Base-by-base conservation (phyloP, 1,284 basidiomycete species). In the Apiotrichum sp. region DNA sequence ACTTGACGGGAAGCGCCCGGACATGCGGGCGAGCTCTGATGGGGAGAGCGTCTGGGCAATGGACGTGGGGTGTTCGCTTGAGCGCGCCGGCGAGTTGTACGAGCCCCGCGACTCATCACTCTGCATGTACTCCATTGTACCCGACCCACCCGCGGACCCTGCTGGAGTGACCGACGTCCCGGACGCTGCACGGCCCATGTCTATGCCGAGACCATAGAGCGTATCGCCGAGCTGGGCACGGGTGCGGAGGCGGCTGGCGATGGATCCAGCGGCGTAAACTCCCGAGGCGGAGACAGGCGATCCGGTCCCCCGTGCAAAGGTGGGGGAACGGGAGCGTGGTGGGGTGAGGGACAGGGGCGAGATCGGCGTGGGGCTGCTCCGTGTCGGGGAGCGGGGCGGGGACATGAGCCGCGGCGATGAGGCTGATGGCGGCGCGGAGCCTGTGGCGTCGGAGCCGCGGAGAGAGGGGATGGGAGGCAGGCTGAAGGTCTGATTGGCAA, bases 401-500 rank as follows among this genome's bases (percentile, higher is more conserved):
- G 47, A 35, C 32, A 31, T 46, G 22, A 8, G 9, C 31, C 4
- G 50, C 2, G 43, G 22, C 0, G 43, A 13, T 5, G 44, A 38
- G n/a, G 44, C n/a, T 5, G 46, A 36, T 8, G 44, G 16, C 5
- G 40, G 8, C 40, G 40, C 8, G 56, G 9, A 6, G 51, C n/a
- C 13, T 31, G 13, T 14, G 33, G 33, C 40, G 4, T 32, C 22
- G 13, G n/a, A n/a, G n/a, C 7, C 16, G 22, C 41, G 55, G n/a
- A 52, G 13, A 11, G 56, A 52, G n/a, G 45, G 52, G 34, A 44
- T 54, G 40, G 47, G 47, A 3, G 47, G 35, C 35, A 47, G 35
- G 3, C n/a, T 10, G 35, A 51, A 39, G 6, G 50, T 45, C 11
- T 57, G 56, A 11, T 50, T 47, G 14, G 67, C 70, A 13, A 72